Evolutionary conservation across 2,329 filamentous ascomycete species (phyloP).

Genomic region (Phaeosphaeriaceae sp.): DNA sequence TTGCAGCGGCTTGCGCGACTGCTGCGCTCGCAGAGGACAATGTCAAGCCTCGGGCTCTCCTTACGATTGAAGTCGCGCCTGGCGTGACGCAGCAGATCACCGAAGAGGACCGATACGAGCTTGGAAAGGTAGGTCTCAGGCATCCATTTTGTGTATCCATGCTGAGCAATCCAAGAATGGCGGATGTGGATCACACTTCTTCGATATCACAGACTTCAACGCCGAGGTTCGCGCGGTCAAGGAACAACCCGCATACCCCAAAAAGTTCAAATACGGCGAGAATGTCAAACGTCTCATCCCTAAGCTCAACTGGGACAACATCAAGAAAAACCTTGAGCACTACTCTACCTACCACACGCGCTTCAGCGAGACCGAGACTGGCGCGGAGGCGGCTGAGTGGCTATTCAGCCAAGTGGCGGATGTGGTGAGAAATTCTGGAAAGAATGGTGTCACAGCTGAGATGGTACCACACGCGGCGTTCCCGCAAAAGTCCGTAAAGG

Average conservation of each 20-base stretch:
- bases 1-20: slow-evolving; percentile 18
- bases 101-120: slow-evolving; percentile 89
- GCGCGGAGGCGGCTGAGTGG: slow-evolving; percentile 84
- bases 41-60: slow-evolving; percentile 52
- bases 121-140: slow-evolving; percentile 67
- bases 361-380: slow-evolving; percentile 47
- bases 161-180: slow-evolving; percentile 15
- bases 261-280: slow-evolving; percentile 18
- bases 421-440: slow-evolving; percentile 74
- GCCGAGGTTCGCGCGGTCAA: slow-evolving; percentile 18
- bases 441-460: slow-evolving; percentile 70
- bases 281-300: slow-evolving; percentile 19
- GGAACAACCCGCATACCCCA: slow-evolving; percentile 18
- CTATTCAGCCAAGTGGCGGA: slow-evolving; percentile 74
- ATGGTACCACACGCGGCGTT: slow-evolving; percentile 76
- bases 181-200: slow-evolving; percentile 27
- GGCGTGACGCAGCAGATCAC: slow-evolving; percentile 83
- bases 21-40: slow-evolving; percentile 16
- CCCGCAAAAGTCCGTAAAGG: slow-evolving; percentile 87
- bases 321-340: slow-evolving; percentile 23
- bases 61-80: slow-evolving; percentile 78
- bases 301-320: slow-evolving; percentile 24
- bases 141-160: background rate
- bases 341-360: slow-evolving; percentile 25
- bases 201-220: slow-evolving; percentile 28